These are phyloP conservation scores for Collybiopsis luxurians DNA, from an alignment of 768 basidiomycete species.

Conservation along the genomic window DNA sequence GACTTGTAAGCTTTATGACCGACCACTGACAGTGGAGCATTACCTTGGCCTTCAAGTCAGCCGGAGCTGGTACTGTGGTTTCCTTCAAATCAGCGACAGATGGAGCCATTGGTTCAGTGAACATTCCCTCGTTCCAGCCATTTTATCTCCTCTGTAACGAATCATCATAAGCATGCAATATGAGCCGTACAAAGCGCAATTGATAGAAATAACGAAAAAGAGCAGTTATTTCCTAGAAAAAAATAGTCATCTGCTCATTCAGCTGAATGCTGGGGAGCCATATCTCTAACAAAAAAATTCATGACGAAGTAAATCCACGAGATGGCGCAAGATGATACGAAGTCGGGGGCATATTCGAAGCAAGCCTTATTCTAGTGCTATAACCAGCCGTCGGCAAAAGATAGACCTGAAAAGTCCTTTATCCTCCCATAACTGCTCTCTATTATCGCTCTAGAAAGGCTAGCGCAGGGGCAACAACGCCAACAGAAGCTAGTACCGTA, in stretches of 20 bases:
- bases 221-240: background rate
- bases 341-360: background rate
- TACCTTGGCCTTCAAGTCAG: slow-evolving; percentile 1
- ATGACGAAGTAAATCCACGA: background rate
- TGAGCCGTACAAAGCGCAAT: background rate
- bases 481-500: background rate
- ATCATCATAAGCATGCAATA: slow-evolving; percentile 9
- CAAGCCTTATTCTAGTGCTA: too few relatives aligned
- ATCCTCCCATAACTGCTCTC: background rate
- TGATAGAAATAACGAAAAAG: background rate
- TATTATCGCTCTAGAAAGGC: background rate
- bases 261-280: background rate
- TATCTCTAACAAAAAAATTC: background rate
- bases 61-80: background rate
- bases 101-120: slow-evolving; percentile 1
- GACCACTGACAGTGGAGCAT: background rate
- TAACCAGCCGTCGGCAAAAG: background rate
- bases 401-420: background rate
- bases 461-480: background rate
- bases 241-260: background rate
- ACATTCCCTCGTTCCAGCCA: background rate
- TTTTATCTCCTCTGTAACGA: background rate
- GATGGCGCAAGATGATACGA: background rate
- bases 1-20: background rate
- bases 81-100: slow-evolving; percentile 6